Evolutionary conservation across 768 basidiomycete genomes (phyloP).

Genomic region (Lactarius deliciosus): DNA sequence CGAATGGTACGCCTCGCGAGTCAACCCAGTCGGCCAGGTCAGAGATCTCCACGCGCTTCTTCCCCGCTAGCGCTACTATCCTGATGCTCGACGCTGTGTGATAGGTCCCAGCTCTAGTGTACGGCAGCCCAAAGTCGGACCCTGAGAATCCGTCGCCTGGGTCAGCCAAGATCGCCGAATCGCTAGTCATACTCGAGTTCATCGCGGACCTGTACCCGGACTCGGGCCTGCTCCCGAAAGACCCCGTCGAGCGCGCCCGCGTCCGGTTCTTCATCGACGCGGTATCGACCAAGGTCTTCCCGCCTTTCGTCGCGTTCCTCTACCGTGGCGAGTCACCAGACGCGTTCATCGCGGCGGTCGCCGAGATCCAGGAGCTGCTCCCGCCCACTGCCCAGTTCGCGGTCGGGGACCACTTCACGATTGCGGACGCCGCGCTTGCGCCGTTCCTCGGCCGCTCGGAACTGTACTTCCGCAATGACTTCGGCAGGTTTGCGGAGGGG

Average conservation of each 20-base stretch:
- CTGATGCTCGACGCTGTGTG: background rate
- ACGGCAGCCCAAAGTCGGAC: conserved; percentile 55
- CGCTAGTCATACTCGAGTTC: conserved; percentile 60
- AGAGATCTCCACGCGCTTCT: conserved; percentile 9
- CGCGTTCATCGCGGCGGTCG: conserved; percentile 42
- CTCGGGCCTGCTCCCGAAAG: conserved; percentile 49
- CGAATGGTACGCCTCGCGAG: conserved; percentile 59
- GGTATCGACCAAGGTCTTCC: conserved; percentile 43
- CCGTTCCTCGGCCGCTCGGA: conserved; percentile 58
- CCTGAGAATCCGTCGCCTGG: conserved; percentile 54
- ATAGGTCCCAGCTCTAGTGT: conserved; percentile 57
- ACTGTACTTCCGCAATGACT: conserved; percentile 44
- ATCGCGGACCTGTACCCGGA: conserved; percentile 54
- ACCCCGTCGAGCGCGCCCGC: conserved; percentile 53
- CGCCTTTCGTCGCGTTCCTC: conserved; percentile 39
- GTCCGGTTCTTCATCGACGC: conserved; percentile 60
- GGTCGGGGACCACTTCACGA: conserved; percentile 45
- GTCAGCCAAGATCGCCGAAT: conserved; percentile 60
- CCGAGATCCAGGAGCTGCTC: conserved; percentile 48
- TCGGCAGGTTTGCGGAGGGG: conserved; percentile 45
- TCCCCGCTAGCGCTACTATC: too few species aligned
- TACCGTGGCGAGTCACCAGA: conserved; percentile 40
- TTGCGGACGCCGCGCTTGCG: conserved; percentile 57
- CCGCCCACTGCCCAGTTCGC: conserved; percentile 43
- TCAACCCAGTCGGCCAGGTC: conserved; percentile 65